A percentile compares a stretch with the other conserved stretches of the same genome.
Conservation (phyloP, 1,284 basidiomycete genomes). For the Quambalaria eucalypti region DNA sequence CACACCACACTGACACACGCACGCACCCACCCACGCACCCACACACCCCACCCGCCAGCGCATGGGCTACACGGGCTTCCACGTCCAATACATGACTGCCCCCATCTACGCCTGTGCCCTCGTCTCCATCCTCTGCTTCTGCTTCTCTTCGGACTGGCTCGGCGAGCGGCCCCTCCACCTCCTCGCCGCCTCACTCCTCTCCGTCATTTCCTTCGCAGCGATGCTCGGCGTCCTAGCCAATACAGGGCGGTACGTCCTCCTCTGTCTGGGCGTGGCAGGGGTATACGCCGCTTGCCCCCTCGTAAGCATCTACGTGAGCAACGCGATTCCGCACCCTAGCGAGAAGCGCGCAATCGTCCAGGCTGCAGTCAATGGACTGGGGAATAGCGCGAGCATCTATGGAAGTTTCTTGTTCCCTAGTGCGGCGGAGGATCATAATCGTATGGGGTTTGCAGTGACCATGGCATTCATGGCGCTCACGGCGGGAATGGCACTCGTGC, state of each 20-base stretch:
- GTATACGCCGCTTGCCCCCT: constrained; percentile 49
- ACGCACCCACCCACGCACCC: no score
- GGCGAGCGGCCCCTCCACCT: constrained; percentile 49
- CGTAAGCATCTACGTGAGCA: constrained; percentile 48
- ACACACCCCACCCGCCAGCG: not conserved
- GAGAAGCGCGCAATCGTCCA: constrained; percentile 49
- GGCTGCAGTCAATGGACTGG: constrained; percentile 41
- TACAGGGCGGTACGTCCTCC: constrained; percentile 50
- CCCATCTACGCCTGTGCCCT: constrained; percentile 15
- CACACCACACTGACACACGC: no score
- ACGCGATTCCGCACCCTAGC: constrained; percentile 46
- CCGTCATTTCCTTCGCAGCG: constrained; percentile 49
- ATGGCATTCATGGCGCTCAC: constrained; percentile 11
- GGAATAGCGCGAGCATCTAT: constrained; percentile 13
- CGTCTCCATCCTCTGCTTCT: constrained; percentile 14
- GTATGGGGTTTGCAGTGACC: constrained; percentile 11
- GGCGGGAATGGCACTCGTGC: no score
- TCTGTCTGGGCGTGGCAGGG: constrained; percentile 51
- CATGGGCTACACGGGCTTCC: constrained; percentile 28
- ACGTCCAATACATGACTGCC: constrained; percentile 14
- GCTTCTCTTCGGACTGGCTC: constrained; percentile 44
- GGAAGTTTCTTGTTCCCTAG: constrained; percentile 13
- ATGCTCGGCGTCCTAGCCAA: constrained; percentile 44
- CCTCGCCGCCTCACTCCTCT: constrained; percentile 35
- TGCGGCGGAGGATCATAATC: constrained; percentile 4